phyloP scores from a whole-genome alignment of 2,329 filamentous ascomycete genomes.

The Xylariaceae sp. region DNA sequence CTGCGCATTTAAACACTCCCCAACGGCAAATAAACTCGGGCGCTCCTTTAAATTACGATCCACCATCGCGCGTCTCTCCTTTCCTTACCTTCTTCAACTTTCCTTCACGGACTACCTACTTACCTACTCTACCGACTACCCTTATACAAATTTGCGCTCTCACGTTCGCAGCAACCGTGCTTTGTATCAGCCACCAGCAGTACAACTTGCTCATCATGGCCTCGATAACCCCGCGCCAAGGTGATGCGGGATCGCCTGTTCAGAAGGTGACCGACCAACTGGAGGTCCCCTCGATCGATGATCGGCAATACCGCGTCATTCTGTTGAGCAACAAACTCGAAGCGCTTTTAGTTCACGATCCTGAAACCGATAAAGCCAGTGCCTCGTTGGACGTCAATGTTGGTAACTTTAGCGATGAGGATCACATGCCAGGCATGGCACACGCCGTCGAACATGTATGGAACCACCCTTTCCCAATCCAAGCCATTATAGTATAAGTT shows the following conservation, averaged over 20 bases:
- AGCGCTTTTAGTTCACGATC: slow-evolving; percentile 86
- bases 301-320: slow-evolving; percentile 83
- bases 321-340: slow-evolving; percentile 81
- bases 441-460: slow-evolving; percentile 86
- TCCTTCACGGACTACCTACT: too few species aligned
- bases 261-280: slow-evolving; percentile 33
- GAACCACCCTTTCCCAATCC: not conserved
- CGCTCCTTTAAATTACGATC: too few species aligned
- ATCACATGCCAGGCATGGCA: slow-evolving; percentile 88
- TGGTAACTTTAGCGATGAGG: slow-evolving; percentile 87
- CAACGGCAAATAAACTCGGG: too few species aligned
- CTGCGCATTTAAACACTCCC: too few species aligned
- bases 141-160: slow-evolving; percentile 3
- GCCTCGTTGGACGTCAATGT: slow-evolving; percentile 94
- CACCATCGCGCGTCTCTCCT: not conserved
- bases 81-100: not conserved
- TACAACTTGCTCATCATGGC: slow-evolving; percentile 20
- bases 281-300: slow-evolving; percentile 49
- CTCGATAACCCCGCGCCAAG: slow-evolving; percentile 22
- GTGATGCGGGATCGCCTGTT: slow-evolving; percentile 27
- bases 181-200: slow-evolving; percentile 4
- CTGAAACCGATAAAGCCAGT: slow-evolving; percentile 93
- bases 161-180: not conserved
- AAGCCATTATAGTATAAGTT: not conserved
- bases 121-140: not conserved